Base-by-base conservation (phyloP, 2,329 filamentous ascomycete species). In the Sporothrix brunneoviolacea region DNA sequence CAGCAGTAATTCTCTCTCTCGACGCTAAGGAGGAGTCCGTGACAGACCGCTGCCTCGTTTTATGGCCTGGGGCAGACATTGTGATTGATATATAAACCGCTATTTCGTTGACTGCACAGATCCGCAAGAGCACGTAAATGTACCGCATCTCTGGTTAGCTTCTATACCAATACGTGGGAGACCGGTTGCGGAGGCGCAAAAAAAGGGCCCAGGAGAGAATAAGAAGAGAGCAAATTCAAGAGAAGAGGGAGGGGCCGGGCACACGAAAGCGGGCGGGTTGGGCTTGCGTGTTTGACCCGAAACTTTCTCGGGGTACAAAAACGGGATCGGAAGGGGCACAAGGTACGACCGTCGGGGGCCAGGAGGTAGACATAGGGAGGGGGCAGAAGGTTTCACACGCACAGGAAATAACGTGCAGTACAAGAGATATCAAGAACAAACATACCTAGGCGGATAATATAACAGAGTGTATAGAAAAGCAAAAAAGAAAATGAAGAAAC, bases 31-130 rank as follows among this genome's bases (percentile, higher is more conserved):
- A 77, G 33, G 76, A 75, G 64, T 77, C 75, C 51, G 80, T 79
- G 55, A 74, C 67, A 59, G 79, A 77, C 65, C 76, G 77, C 65
- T 79, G 78, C 68, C 77, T 77, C 60, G 76, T 73, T 60, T 74
- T 66, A 55, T 74, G 72, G 58, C 68, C 71, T 46, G 74, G 69
- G 55, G 69, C 70, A 63, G 80, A 80, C 80, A 83, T 85, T 68
- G 65, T 68, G 69, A 66, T 35, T 30, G 51, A 49, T 51, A 6
- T 39, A 21, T 36, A 7, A 22, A 13, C 33, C 36, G 36, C 18
- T 37, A 44, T 3, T 43, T n/a, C 22, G 32, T 28, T 22, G 19
- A 42, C 30, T 39, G 21, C 16, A 35, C 4, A 8, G 22, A 16
- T 39, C 44, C 44, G 30, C 44, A 38, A 35, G 16, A 30, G 13